Conservation (phyloP, 208 protist species). For the Vickermania ingenoplastis region DNA sequence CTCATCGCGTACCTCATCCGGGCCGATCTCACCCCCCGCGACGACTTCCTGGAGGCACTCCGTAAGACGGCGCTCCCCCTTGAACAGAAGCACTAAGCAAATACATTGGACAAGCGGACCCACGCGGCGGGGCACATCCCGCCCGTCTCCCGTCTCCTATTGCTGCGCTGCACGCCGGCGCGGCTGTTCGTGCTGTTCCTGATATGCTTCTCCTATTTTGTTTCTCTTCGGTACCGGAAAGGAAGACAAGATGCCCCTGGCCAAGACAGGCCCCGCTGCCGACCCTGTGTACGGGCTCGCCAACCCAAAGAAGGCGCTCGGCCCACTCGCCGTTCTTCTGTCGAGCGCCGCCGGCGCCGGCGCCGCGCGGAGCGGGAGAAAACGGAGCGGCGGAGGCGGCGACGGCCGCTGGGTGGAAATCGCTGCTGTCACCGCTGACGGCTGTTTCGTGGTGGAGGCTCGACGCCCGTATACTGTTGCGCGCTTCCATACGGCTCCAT, state of each 20-base stretch:
- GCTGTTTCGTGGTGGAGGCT: neutral
- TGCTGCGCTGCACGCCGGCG: neutral
- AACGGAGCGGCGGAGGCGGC: neutral
- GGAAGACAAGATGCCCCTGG: neutral
- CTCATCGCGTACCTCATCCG: constrained; percentile 70
- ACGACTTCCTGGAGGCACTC: constrained; percentile 28
- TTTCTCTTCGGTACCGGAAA: neutral
- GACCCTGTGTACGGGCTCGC: too few relatives aligned
- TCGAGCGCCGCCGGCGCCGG: neutral
- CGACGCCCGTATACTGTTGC: neutral
- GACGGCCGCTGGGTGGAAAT: too few relatives aligned
- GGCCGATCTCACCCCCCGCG: constrained; percentile 22
- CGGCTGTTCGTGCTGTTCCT: neutral
- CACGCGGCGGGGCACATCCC: neutral
- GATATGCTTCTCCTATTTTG: neutral
- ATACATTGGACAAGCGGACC: neutral
- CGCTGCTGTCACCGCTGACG: neutral
- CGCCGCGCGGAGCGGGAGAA: neutral
- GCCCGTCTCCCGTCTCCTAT: neutral
- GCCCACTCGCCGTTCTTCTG: neutral
- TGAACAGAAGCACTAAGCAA: too few relatives aligned
- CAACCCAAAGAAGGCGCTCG: neutral
- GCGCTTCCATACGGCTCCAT: neutral
- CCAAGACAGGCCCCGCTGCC: too few relatives aligned
- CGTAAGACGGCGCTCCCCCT: neutral